Conservation (phyloP, 2,329 filamentous ascomycete genomes). For the Purpureocillium lavendulum region DNA sequence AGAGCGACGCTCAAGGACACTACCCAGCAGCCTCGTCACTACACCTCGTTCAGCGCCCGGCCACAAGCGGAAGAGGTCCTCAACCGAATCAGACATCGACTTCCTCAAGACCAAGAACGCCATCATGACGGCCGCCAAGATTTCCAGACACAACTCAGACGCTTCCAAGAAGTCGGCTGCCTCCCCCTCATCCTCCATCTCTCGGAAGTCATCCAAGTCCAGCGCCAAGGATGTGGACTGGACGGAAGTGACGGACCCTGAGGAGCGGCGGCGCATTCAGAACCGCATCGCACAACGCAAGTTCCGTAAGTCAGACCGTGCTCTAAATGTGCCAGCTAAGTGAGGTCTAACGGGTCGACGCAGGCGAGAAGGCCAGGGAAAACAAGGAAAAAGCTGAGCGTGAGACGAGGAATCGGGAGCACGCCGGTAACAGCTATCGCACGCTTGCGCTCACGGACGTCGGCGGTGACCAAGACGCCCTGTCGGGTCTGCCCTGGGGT, state of each 20-base stretch:
- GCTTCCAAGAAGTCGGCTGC: slow-evolving; percentile 17
- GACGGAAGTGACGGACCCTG: slow-evolving; percentile 60
- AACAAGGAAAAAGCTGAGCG: slow-evolving; percentile 58
- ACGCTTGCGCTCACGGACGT: slow-evolving; percentile 52
- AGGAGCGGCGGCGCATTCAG: slow-evolving; percentile 65
- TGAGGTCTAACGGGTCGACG: slow-evolving; percentile 4
- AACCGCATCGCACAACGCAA: slow-evolving; percentile 70
- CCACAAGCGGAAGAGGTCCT: slow-evolving; percentile 10
- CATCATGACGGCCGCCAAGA: slow-evolving; percentile 3
- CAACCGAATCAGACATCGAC: slow-evolving; percentile 3
- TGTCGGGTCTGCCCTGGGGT: slow-evolving; percentile 66
- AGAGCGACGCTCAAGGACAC: slow-evolving; percentile 2
- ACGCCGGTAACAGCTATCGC: slow-evolving; percentile 57
- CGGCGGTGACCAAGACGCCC: slow-evolving; percentile 32
- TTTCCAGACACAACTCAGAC: slow-evolving; percentile 13
- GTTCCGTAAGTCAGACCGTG: slow-evolving; percentile 51
- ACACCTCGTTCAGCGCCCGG: background rate
- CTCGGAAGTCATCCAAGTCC: slow-evolving; percentile 30
- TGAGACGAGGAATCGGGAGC: slow-evolving; percentile 52
- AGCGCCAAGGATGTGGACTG: slow-evolving; percentile 51
- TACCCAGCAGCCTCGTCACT: background rate
- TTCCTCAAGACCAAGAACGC: too few relatives aligned
- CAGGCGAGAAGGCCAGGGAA: slow-evolving; percentile 63
- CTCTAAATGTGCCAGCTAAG: background rate
- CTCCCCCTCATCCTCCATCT: slow-evolving; percentile 23